Percentiles rank a stretch among this genome's conserved stretches.
phyloP scores from a whole-genome alignment of 2,329 filamentous ascomycete genomes.

The Exserohilum turcica region DNA sequence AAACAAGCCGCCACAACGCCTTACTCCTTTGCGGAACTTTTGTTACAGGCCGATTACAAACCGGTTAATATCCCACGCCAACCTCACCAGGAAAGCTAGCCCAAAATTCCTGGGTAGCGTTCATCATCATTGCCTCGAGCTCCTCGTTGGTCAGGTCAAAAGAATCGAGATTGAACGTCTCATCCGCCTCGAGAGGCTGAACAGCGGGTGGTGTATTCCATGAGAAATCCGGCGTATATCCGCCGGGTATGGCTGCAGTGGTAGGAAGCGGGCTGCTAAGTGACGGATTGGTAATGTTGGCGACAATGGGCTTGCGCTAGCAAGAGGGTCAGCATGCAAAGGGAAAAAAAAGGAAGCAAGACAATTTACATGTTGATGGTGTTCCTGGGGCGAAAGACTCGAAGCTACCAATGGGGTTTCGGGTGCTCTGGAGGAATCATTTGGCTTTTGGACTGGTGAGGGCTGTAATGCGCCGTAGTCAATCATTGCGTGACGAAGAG shows the following conservation, averaged over 20 bases:
- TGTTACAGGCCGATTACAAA: neutral
- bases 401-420: conserved; percentile 21
- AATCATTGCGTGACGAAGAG: conserved; percentile 46
- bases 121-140: conserved; percentile 47
- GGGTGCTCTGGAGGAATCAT: conserved; percentile 24
- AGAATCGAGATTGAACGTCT: conserved; percentile 38
- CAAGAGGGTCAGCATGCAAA: neutral
- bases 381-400: conserved; percentile 9
- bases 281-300: conserved; percentile 14
- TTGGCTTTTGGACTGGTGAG: conserved; percentile 45
- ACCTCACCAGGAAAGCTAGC: conserved; percentile 48
- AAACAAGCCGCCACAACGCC: neutral
- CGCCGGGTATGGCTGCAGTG: conserved; percentile 33
- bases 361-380: conserved; percentile 6
- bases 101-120: conserved; percentile 49
- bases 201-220: conserved; percentile 33
- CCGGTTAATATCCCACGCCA: conserved; percentile 33
- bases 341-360: too few species aligned
- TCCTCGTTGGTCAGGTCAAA: conserved; percentile 45
- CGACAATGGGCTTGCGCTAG: conserved; percentile 13
- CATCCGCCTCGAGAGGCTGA: conserved; percentile 39
- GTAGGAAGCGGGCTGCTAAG: conserved; percentile 25
- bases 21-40: neutral
- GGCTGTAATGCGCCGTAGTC: conserved; percentile 50
- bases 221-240: conserved; percentile 22